A percentile compares a stretch with the other conserved stretches of the same genome.
Evolutionary conservation across 371 early-diverging fungal genomes (phyloP).

Genomic region (Capillidium heterosporum): DNA sequence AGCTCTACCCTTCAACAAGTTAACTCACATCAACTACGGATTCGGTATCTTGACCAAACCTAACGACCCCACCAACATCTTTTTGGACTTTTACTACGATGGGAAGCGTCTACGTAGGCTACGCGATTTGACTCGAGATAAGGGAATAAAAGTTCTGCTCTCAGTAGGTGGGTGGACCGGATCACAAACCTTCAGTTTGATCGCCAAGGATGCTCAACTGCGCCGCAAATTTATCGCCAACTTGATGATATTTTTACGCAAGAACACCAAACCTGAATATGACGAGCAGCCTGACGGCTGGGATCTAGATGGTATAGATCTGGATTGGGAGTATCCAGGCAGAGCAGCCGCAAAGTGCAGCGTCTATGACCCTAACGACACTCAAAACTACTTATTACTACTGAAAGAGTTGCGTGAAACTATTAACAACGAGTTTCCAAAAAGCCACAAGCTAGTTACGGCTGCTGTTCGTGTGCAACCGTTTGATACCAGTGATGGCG

Average conservation of each 20-base stretch:
- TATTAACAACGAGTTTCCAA: constrained; percentile 18
- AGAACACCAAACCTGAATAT: constrained; percentile 4
- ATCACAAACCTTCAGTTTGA: constrained; percentile 34
- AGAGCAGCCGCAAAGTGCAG: constrained; percentile 47
- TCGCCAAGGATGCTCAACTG: constrained; percentile 18
- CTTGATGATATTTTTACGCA: not conserved
- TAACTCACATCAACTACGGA: constrained; percentile 47
- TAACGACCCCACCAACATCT: constrained; percentile 9
- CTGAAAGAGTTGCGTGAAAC: constrained; percentile 39
- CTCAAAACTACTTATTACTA: constrained; percentile 32
- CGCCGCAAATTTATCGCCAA: constrained; percentile 31
- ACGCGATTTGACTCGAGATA: constrained; percentile 22
- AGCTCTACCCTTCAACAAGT: constrained; percentile 22
- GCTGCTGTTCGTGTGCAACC: constrained; percentile 49
- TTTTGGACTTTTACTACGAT: constrained; percentile 9
- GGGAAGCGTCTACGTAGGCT: constrained; percentile 19
- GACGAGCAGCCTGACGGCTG: not conserved
- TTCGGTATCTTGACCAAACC: constrained; percentile 12
- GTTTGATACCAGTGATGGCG: constrained; percentile 27
- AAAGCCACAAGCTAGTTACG: constrained; percentile 33
- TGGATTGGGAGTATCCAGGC: constrained; percentile 63
- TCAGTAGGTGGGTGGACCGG: constrained; percentile 70
- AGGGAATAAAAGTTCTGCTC: constrained; percentile 29
- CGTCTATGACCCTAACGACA: constrained; percentile 26
- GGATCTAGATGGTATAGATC: constrained; percentile 7